phyloP scores from a whole-genome alignment of 2,329 filamentous ascomycete genomes.

The Pestalotiopsis sp. region DNA sequence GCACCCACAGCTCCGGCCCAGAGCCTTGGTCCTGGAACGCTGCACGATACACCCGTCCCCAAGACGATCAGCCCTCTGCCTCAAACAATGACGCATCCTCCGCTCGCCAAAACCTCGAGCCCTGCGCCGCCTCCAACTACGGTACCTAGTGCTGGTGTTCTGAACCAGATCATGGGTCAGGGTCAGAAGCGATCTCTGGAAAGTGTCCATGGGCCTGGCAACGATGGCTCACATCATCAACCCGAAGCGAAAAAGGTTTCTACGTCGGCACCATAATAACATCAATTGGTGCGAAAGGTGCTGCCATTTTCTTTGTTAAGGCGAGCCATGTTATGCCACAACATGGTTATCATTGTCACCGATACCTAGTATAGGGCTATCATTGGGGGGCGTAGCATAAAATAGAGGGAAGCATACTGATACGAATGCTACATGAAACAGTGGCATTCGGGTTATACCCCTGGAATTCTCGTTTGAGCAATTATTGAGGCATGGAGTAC shows the following conservation, averaged over 20 bases:
- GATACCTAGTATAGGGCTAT: no score
- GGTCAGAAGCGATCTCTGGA: conserved; percentile 4
- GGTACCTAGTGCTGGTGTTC: conserved; percentile 30
- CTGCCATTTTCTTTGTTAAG: neutral
- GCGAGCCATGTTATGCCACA: neutral
- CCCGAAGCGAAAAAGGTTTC: neutral
- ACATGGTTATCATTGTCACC: neutral
- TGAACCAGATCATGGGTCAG: conserved; percentile 29
- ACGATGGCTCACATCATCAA: neutral
- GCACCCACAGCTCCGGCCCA: neutral
- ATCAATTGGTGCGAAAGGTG: neutral
- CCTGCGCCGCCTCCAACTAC: conserved; percentile 29
- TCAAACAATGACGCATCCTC: conserved; percentile 25
- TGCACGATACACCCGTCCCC: conserved; percentile 2
- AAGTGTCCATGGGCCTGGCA: conserved; percentile 1
- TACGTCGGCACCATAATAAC: neutral
- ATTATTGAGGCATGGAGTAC: neutral
- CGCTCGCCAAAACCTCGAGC: conserved; percentile 14
- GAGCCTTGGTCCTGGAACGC: neutral
- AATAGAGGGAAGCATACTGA: neutral
- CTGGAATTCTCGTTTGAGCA: neutral
- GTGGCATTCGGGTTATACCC: neutral
- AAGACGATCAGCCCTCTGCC: conserved; percentile 23
- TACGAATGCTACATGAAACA: neutral
- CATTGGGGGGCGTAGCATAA: neutral